A percentile compares a stretch with the other conserved stretches of the same genome.
These are phyloP conservation scores for Linnemannia hyalina DNA, from an alignment of 192 early-diverging fungal species.

Conservation along the genomic window DNA sequence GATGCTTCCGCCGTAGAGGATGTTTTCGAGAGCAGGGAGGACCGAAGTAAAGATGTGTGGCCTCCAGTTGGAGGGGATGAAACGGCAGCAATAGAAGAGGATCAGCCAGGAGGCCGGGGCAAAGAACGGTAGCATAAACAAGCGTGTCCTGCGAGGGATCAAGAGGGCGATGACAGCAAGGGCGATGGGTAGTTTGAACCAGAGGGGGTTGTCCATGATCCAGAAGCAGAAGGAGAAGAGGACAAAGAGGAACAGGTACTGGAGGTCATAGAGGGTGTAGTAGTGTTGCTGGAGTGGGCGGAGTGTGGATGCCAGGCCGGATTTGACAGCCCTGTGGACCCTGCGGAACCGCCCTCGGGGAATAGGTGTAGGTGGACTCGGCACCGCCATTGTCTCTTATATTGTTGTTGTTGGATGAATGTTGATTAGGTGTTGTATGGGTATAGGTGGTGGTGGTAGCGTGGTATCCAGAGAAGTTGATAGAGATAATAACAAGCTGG, in stretches of 20 bases:
- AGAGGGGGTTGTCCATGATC: conserved; percentile 54
- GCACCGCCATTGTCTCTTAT: conserved; percentile 6
- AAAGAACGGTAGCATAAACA: conserved; percentile 62
- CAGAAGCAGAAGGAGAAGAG: conserved; percentile 53
- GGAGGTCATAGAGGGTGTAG: conserved; percentile 57
- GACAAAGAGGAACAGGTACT: conserved; percentile 60
- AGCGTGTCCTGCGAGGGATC: conserved; percentile 56
- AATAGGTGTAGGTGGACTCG: conserved; percentile 7
- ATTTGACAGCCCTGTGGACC: conserved; percentile 22
- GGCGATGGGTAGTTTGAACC: conserved; percentile 51
- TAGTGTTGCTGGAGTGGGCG: conserved; percentile 39
- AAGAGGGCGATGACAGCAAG: conserved; percentile 23
- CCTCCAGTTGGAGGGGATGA: conserved; percentile 62
- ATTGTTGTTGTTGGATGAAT: not conserved
- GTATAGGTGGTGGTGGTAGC: not conserved
- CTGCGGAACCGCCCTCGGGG: conserved; percentile 10
- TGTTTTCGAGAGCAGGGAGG: conserved; percentile 73
- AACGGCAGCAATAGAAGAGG: conserved; percentile 67
- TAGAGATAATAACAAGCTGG: not conserved
- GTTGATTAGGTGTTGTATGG: not conserved
- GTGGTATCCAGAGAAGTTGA: not conserved
- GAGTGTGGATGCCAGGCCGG: conserved; percentile 13
- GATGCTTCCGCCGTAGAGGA: conserved; percentile 74
- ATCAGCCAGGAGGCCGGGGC: conserved; percentile 67
- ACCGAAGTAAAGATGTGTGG: conserved; percentile 75